Conservation (phyloP, 306 rosid genomes). For the Fragaria ananassa region DNA sequence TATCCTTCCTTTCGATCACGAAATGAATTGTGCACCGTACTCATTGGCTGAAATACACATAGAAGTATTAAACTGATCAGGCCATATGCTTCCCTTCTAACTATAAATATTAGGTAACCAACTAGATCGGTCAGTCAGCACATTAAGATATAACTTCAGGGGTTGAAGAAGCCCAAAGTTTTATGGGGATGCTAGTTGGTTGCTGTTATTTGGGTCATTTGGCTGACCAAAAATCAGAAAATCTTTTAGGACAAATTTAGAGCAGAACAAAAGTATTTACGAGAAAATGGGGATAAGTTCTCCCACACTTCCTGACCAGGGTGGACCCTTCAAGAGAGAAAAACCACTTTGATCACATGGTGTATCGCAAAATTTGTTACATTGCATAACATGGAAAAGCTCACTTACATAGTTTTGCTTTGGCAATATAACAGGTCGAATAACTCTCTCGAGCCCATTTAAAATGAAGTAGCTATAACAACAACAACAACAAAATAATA, state of each 20-base stretch:
- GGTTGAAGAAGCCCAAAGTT: background rate
- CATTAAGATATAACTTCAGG: background rate
- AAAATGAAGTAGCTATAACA: constrained; percentile 71
- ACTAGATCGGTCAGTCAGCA: background rate
- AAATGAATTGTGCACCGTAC: constrained; percentile 72
- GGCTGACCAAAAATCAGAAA: background rate
- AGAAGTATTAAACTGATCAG: background rate
- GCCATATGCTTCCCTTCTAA: background rate
- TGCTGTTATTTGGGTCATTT: background rate
- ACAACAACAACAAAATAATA: background rate
- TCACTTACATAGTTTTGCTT: too few species aligned
- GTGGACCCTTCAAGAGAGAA: background rate
- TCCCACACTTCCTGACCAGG: too few species aligned
- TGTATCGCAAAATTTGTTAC: constrained; percentile 1
- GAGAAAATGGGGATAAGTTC: too few species aligned
- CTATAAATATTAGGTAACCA: background rate
- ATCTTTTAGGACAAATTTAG: background rate
- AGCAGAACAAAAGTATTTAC: background rate
- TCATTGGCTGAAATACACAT: constrained; percentile 67
- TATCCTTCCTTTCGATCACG: constrained; percentile 86
- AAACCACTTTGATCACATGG: constrained; percentile 10
- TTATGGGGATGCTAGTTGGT: background rate
- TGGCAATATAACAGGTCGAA: too few species aligned
- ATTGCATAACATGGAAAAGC: constrained; percentile 10
- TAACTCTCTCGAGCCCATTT: constrained; percentile 93